Evolutionary conservation across 1,284 basidiomycete species (phyloP).

Genomic region (Sporisorium scitamineum): DNA sequence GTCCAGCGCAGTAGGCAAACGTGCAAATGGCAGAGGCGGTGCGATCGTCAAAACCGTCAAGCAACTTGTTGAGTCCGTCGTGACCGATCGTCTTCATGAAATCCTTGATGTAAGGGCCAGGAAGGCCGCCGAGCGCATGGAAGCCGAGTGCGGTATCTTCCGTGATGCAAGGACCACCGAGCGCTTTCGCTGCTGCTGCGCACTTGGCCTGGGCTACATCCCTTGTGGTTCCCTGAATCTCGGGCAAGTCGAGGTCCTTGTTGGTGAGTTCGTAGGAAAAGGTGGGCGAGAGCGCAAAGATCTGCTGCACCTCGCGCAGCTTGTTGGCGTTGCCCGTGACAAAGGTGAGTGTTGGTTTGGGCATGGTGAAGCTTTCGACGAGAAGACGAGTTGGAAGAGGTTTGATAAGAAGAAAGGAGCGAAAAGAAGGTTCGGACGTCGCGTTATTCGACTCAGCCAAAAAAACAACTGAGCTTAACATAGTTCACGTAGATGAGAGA

Average conservation of each 20-base stretch:
- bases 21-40: slow-evolving; percentile 92
- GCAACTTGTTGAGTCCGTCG: slow-evolving; percentile 83
- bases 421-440: neutral
- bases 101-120: slow-evolving; percentile 96
- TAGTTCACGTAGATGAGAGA: no score
- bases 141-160: slow-evolving; percentile 97
- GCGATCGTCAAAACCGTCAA: slow-evolving; percentile 84
- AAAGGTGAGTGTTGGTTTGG: slow-evolving; percentile 72
- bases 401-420: slow-evolving; percentile 3
- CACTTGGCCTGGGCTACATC: slow-evolving; percentile 93
- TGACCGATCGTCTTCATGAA: slow-evolving; percentile 56
- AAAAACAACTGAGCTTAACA: slow-evolving; percentile 4
- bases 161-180: slow-evolving; percentile 88
- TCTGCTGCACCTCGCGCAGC: slow-evolving; percentile 85
- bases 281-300: slow-evolving; percentile 69
- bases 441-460: slow-evolving; percentile 36
- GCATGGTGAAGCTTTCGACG: slow-evolving; percentile 21
- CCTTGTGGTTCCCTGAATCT: slow-evolving; percentile 90
- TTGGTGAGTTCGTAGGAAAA: slow-evolving; percentile 38
- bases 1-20: slow-evolving; percentile 82
- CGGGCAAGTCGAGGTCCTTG: slow-evolving; percentile 77
- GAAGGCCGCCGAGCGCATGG: slow-evolving; percentile 86
- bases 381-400: no score
- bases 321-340: slow-evolving; percentile 97
- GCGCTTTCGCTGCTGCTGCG: slow-evolving; percentile 76